phyloP scores from a whole-genome alignment of 306 rosid species.

The cucumber (Cucumis sativus) region Cucumber_9930_V3 NC_026659.2:31515501-31516000 shows the following conservation, averaged over 20 bases:
- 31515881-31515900: no score
- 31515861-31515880: neutral
- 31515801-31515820: slow-evolving; percentile 62
- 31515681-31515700: neutral
- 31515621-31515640: neutral
- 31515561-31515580: neutral
- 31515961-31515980: no score
- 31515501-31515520: no score
- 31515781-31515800: slow-evolving; percentile 58
- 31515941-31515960: no score
- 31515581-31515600: neutral
- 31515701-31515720: neutral
- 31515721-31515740: neutral
- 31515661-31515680: neutral
- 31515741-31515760: neutral
- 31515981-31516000: no score
- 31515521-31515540: no score
- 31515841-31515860: neutral
- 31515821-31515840: slow-evolving; percentile 38
- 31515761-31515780: neutral
- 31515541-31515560: neutral
- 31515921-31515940: no score
- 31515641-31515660: neutral
- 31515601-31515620: neutral
- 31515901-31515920: no score